phyloP scores from a whole-genome alignment of 176 grass and related monocot genomes.

The Olyra latifolia region DNA sequence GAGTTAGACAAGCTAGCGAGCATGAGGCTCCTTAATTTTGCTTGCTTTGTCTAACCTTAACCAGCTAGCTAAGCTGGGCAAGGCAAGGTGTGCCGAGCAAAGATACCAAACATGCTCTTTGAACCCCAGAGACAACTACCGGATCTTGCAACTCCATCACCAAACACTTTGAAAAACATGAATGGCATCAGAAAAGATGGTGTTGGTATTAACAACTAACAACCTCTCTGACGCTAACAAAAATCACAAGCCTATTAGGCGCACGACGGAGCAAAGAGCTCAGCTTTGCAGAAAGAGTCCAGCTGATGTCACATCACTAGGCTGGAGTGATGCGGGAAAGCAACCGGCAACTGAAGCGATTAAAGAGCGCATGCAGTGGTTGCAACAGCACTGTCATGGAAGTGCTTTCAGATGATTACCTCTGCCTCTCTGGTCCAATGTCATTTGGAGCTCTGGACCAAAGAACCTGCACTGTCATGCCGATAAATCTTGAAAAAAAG shows the following conservation, averaged over 20 bases:
- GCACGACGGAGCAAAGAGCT: not conserved
- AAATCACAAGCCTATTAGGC: not conserved
- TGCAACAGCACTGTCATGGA: not conserved
- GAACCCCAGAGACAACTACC: too few species aligned
- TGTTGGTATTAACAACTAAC: not conserved
- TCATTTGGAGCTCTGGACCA: not conserved
- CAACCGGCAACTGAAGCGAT: not conserved
- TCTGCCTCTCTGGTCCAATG: not conserved
- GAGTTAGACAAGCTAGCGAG: too few species aligned
- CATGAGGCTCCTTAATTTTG: too few species aligned
- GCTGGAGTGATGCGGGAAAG: not conserved
- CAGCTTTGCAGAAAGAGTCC: not conserved
- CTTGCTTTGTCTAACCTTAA: too few species aligned
- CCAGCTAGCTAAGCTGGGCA: too few species aligned
- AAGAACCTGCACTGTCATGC: not conserved
- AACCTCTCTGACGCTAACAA: not conserved
- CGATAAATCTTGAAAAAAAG: not conserved
- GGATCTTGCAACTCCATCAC: not conserved
- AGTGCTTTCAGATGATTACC: not conserved
- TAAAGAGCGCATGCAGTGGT: constrained; percentile 3
- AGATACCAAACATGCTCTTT: too few species aligned
- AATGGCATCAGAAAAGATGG: not conserved
- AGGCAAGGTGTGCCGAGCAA: too few species aligned
- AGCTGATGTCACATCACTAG: constrained; percentile 13
- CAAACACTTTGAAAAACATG: not conserved